phyloP scores from a whole-genome alignment of 2,329 filamentous ascomycete species.

The Trichoderma harzianum region DNA sequence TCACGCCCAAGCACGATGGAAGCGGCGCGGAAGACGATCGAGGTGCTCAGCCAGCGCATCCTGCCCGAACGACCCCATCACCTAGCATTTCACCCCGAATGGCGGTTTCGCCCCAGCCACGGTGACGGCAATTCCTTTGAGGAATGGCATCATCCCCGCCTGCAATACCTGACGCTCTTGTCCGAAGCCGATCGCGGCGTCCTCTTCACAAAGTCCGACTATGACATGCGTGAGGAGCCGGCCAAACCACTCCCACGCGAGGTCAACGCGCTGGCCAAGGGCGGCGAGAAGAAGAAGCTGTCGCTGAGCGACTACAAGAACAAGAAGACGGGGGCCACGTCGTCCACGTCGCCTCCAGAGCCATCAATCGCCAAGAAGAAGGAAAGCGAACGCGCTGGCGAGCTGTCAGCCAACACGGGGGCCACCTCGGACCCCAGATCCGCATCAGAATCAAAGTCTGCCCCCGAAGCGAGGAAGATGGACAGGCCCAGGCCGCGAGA shows the following conservation, averaged over 20 bases:
- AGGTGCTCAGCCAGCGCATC: conserved; percentile 50
- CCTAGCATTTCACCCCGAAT: conserved; percentile 47
- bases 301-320: conserved; percentile 60
- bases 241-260: conserved; percentile 38
- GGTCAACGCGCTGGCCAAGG: conserved; percentile 39
- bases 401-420: conserved; percentile 20
- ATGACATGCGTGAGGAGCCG: conserved; percentile 54
- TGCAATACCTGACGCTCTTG: conserved; percentile 57
- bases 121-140: conserved; percentile 41
- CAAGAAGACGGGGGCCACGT: conserved; percentile 40
- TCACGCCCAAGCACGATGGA: conserved; percentile 50
- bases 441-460: conserved; percentile 24
- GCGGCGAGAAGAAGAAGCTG: conserved; percentile 53
- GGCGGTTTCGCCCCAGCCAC: conserved; percentile 45
- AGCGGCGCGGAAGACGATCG: conserved; percentile 55
- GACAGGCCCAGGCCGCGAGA: conserved; percentile 27
- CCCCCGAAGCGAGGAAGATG: conserved; percentile 22
- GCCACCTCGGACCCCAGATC: conserved; percentile 17
- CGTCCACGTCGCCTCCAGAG: conserved; percentile 39
- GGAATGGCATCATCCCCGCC: conserved; percentile 47
- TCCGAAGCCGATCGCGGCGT: conserved; percentile 57
- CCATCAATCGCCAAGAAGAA: conserved; percentile 32
- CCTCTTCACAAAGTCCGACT: conserved; percentile 54
- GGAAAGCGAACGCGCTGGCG: conserved; percentile 31
- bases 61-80: conserved; percentile 53